Evolutionary conservation across 129 eudicot species (phyloP).

Genomic region (Escallonia herrerae): DNA sequence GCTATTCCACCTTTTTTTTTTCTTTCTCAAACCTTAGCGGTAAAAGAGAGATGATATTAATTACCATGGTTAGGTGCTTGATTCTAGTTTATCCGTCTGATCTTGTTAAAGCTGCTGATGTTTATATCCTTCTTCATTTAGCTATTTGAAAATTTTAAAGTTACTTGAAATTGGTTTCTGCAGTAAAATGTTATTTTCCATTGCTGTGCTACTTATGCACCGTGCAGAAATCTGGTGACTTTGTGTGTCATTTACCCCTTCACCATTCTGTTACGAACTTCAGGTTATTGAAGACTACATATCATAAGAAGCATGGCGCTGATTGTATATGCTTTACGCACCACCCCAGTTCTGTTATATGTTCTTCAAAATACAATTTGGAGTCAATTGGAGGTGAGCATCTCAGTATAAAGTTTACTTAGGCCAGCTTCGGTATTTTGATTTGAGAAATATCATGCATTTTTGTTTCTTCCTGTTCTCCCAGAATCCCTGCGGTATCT

Average conservation of each 20-base stretch:
- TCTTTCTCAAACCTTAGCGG: too few species aligned
- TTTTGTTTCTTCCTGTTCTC: background rate
- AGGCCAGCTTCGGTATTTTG: background rate
- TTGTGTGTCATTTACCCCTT: background rate
- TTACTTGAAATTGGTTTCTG: too few species aligned
- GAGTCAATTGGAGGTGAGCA: slow-evolving; percentile 56
- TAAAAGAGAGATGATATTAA: too few species aligned
- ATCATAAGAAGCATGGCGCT: slow-evolving; percentile 92
- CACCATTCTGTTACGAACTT: background rate
- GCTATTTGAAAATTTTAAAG: too few species aligned
- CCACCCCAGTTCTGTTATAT: slow-evolving; percentile 82
- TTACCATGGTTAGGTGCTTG: too few species aligned
- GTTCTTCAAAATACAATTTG: slow-evolving; percentile 73
- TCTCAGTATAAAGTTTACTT: slow-evolving; percentile 1
- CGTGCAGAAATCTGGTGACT: too few species aligned
- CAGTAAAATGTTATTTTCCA: too few species aligned
- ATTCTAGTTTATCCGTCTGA: too few species aligned
- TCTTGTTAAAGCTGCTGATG: too few species aligned
- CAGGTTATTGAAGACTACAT: slow-evolving; percentile 89
- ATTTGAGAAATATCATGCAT: background rate
- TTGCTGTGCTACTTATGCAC: too few species aligned
- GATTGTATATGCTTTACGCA: slow-evolving; percentile 93
- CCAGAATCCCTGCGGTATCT: slow-evolving; percentile 81
- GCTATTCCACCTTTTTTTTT: too few species aligned
- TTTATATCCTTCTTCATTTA: too few species aligned